phyloP scores from a whole-genome alignment of 106 monocot species.

The Iris macrosiphon region DNA sequence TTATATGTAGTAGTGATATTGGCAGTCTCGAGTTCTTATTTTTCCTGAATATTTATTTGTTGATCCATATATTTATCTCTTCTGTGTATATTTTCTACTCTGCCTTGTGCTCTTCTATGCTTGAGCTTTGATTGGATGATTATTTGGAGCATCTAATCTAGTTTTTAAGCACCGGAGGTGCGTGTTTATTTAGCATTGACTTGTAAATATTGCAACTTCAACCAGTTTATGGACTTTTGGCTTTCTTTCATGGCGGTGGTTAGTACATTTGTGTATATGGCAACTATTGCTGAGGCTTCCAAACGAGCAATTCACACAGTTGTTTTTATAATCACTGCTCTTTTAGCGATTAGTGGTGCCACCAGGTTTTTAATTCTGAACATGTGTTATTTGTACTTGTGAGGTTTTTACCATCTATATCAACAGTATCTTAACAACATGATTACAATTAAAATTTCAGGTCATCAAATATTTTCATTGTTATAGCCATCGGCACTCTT shows the following conservation, averaged over 20 bases:
- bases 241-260: constrained; percentile 98
- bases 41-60: too few relatives aligned
- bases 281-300: constrained; percentile 62
- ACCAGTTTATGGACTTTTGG: constrained; percentile 98
- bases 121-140: too few relatives aligned
- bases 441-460: constrained; percentile 36
- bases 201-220: too few relatives aligned
- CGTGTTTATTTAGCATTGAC: too few relatives aligned
- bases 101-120: too few relatives aligned
- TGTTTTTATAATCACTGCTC: constrained; percentile 73
- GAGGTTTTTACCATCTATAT: not conserved
- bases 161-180: too few relatives aligned
- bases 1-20: too few relatives aligned
- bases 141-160: too few relatives aligned
- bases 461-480: constrained; percentile 66
- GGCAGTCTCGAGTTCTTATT: too few relatives aligned
- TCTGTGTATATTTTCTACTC: too few relatives aligned
- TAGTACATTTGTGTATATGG: constrained; percentile 87
- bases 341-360: constrained; percentile 78
- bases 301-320: constrained; percentile 79
- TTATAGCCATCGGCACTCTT: constrained; percentile 69
- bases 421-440: not conserved
- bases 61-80: too few relatives aligned
- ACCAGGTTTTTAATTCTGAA: constrained; percentile 41
- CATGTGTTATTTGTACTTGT: not conserved